These are phyloP conservation scores for Boletus patriciae DNA, from an alignment of 768 basidiomycete genomes.

Conservation along the genomic window DNA sequence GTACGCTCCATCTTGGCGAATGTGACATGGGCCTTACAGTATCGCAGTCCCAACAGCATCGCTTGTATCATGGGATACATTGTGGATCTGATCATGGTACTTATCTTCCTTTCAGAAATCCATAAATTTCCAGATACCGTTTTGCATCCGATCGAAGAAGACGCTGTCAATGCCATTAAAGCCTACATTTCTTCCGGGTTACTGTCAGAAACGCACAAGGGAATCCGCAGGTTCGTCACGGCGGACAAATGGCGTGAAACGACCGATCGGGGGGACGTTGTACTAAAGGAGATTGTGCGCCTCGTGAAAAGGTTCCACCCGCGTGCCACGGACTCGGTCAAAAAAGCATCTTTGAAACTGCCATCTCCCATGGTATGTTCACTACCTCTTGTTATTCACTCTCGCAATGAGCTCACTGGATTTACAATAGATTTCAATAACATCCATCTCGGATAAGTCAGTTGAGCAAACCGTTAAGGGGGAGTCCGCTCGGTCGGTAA, in stretches of 20 bases:
- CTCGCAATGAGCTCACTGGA: background rate
- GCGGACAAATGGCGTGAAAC: background rate
- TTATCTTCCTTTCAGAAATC: conserved; percentile 2
- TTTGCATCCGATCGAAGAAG: background rate
- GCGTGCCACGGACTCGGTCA: background rate
- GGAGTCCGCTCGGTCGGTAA: background rate
- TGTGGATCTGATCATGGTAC: background rate
- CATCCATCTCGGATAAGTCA: background rate
- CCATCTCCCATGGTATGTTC: background rate
- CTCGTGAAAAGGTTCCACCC: conserved; percentile 1
- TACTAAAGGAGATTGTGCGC: background rate
- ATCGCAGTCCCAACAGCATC: background rate
- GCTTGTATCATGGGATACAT: conserved; percentile 5
- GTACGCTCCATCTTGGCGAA: background rate
- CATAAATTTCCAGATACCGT: background rate
- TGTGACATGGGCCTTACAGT: background rate
- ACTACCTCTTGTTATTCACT: background rate
- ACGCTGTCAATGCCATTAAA: conserved; percentile 2
- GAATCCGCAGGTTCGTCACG: background rate
- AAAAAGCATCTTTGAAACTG: background rate
- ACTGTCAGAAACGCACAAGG: background rate
- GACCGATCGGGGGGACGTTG: background rate
- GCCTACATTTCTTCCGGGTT: background rate
- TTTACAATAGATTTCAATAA: background rate
- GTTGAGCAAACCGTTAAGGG: background rate